Evolutionary conservation across 306 rosid species (phyloP).

Genomic region (Gleditsia sinensis): DNA sequence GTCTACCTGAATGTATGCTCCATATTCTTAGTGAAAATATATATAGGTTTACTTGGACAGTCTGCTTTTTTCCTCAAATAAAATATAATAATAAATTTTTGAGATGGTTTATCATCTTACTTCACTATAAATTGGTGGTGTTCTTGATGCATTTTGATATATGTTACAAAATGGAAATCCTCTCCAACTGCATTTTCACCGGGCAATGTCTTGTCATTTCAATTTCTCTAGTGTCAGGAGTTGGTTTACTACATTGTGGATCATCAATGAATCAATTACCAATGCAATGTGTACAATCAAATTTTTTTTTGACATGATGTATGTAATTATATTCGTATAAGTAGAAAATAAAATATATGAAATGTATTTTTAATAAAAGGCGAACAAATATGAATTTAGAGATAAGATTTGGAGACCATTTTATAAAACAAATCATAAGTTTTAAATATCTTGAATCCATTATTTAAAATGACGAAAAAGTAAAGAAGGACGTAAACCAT

Average conservation of each 20-base stretch:
- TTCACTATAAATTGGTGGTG: neutral
- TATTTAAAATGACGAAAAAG: no score
- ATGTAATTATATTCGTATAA: neutral
- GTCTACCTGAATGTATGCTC: slow-evolving; percentile 88
- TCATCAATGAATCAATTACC: neutral
- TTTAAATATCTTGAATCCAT: no score
- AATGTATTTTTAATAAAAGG: no score
- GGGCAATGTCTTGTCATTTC: neutral
- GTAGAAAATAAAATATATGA: no score
- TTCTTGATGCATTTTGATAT: neutral
- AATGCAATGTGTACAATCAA: neutral
- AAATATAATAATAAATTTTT: neutral
- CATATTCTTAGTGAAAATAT: slow-evolving; percentile 20
- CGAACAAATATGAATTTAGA: no score
- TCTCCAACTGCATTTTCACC: neutral
- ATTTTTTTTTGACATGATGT: neutral
- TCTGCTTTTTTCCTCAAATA: neutral
- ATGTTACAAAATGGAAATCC: neutral
- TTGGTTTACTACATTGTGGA: neutral
- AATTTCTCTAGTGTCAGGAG: neutral
- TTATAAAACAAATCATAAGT: no score
- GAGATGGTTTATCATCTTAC: neutral
- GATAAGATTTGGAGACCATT: no score
- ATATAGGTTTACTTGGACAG: slow-evolving; percentile 10
- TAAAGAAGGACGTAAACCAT: no score